A percentile compares a stretch with the other conserved stretches of the same genome.
phyloP scores from a whole-genome alignment of 2,329 filamentous ascomycete species.

The Colletotrichum noveboracense region DNA sequence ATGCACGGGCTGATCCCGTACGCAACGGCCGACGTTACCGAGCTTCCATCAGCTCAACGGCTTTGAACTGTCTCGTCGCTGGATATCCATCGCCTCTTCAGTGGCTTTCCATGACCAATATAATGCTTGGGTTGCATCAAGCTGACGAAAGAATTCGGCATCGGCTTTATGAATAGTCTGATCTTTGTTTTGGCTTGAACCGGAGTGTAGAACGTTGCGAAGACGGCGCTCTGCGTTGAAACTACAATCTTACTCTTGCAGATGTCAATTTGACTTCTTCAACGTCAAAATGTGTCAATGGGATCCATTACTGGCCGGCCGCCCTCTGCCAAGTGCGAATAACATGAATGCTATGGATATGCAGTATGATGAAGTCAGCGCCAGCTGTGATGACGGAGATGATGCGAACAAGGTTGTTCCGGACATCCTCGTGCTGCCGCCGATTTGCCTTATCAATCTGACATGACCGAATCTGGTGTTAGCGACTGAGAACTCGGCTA shows the following conservation, averaged over 20 bases:
- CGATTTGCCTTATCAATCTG: neutral
- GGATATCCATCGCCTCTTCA: neutral
- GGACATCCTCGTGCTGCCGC: neutral
- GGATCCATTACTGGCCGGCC: neutral
- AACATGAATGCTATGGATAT: neutral
- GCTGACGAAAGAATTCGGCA: neutral
- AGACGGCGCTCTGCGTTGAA: neutral
- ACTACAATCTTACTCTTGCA: neutral
- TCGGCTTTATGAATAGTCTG: neutral
- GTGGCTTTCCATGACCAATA: neutral
- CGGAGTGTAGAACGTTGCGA: neutral
- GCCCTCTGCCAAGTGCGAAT: neutral
- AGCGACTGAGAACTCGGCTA: neutral
- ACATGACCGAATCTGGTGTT: neutral
- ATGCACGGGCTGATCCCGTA: neutral
- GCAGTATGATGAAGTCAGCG: neutral
- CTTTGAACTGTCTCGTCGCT: neutral
- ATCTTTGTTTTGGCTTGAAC: neutral
- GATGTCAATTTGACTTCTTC: neutral
- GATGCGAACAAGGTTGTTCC: neutral
- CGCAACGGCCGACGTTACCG: neutral
- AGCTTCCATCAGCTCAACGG: neutral
- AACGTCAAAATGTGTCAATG: neutral
- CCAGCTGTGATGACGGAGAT: neutral
- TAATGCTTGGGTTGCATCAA: neutral